Evolutionary conservation across 2,329 filamentous ascomycete genomes (phyloP).

Genomic region (Claviceps africana): DNA sequence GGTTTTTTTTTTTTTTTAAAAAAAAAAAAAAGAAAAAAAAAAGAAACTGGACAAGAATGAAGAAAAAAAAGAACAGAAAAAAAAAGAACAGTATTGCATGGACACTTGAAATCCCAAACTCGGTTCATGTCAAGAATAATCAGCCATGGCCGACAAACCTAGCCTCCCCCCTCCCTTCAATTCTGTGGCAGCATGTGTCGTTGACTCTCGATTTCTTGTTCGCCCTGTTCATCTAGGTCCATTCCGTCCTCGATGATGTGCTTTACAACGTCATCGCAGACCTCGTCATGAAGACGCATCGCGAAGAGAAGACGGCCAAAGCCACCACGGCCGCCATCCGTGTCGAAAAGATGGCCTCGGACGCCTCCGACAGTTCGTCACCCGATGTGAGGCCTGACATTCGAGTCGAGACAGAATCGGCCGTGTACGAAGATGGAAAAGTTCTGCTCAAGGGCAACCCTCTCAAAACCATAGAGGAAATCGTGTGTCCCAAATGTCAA

Average conservation of each 20-base stretch:
- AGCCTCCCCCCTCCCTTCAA: neutral
- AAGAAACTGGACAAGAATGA: too few relatives aligned
- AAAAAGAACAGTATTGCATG: neutral
- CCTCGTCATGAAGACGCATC: slow-evolving; percentile 59
- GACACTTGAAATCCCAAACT: neutral
- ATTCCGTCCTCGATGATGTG: slow-evolving; percentile 57
- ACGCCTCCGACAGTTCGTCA: slow-evolving; percentile 38
- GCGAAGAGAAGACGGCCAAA: slow-evolving; percentile 63
- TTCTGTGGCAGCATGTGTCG: neutral
- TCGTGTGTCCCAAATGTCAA: slow-evolving; percentile 60
- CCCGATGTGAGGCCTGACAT: slow-evolving; percentile 41
- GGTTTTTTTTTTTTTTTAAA: neutral
- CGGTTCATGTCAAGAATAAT: neutral
- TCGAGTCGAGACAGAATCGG: slow-evolving; percentile 51
- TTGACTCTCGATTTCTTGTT: neutral
- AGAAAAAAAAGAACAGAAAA: neutral
- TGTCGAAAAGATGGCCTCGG: slow-evolving; percentile 47
- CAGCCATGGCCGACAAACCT: neutral
- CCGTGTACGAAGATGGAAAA: slow-evolving; percentile 54
- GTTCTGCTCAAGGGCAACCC: slow-evolving; percentile 59
- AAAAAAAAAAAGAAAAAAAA: too few relatives aligned
- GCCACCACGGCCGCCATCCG: slow-evolving; percentile 50
- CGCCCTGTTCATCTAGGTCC: slow-evolving; percentile 29
- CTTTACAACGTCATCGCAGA: slow-evolving; percentile 67
- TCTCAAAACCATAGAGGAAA: slow-evolving; percentile 54